These are phyloP conservation scores for Kernera saxatilis DNA, from an alignment of 345 rosid species.

Conservation along the genomic window DNA sequence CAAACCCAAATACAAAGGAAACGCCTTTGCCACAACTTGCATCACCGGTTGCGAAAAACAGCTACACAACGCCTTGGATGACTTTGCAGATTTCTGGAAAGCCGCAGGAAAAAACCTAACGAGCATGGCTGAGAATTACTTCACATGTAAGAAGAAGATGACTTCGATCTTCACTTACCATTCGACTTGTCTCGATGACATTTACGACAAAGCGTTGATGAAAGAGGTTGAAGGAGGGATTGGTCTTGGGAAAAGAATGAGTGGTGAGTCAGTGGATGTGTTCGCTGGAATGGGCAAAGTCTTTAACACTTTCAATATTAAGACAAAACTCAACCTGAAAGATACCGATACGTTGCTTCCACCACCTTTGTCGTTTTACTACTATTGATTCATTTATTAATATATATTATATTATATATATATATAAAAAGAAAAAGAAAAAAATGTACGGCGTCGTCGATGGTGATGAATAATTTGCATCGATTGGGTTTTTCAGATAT, in stretches of 20 bases:
- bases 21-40: conserved; percentile 16
- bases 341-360: conserved; percentile 31
- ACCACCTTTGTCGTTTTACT: conserved; percentile 35
- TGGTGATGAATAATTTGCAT: conserved; percentile 23
- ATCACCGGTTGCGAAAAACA: conserved; percentile 25
- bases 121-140: conserved; percentile 29
- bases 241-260: conserved; percentile 31
- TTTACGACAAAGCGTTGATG: conserved; percentile 24
- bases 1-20: conserved; percentile 26
- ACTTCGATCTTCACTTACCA: conserved; percentile 22
- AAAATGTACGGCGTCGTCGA: conserved; percentile 7
- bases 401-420: not conserved
- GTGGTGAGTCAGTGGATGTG: conserved; percentile 36
- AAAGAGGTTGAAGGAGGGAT: conserved; percentile 29
- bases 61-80: conserved; percentile 23
- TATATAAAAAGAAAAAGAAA: not conserved
- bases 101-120: conserved; percentile 22
- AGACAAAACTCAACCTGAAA: conserved; percentile 28
- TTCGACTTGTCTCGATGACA: conserved; percentile 30
- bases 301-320: conserved; percentile 31
- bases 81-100: conserved; percentile 33
- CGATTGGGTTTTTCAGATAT: conserved; percentile 10
- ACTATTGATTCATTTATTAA: conserved; percentile 19
- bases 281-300: conserved; percentile 29
- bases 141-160: conserved; percentile 30